phyloP scores from a whole-genome alignment of 2,329 filamentous ascomycete species.

The Sporothrix phasma region DNA sequence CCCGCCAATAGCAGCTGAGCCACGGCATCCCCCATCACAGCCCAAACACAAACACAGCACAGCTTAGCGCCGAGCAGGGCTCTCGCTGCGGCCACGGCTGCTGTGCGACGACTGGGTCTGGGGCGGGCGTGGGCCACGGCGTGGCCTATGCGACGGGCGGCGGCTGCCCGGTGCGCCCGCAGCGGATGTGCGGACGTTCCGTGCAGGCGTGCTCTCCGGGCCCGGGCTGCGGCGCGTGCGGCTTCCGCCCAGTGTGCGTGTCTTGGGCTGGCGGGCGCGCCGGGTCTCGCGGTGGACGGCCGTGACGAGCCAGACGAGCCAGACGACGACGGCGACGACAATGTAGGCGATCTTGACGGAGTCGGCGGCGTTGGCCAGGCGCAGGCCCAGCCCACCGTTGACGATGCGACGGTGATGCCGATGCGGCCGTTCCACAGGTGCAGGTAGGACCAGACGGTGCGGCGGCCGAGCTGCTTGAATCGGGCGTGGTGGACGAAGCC shows the following conservation, averaged over 20 bases:
- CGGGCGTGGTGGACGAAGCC: slow-evolving; percentile 34
- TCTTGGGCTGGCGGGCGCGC: slow-evolving; percentile 12
- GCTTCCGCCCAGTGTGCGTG: too few relatives aligned
- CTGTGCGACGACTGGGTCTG: slow-evolving; percentile 7
- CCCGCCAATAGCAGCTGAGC: too few relatives aligned
- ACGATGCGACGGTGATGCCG: slow-evolving; percentile 32
- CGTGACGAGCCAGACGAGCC: slow-evolving; percentile 29
- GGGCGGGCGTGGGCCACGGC: not conserved
- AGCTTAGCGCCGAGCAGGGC: not conserved
- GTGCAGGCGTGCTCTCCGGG: slow-evolving; percentile 2
- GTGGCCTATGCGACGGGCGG: not conserved
- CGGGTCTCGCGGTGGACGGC: slow-evolving; percentile 27
- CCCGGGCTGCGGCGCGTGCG: not conserved
- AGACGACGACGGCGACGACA: slow-evolving; percentile 30
- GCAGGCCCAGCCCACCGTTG: slow-evolving; percentile 36
- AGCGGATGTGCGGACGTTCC: not conserved
- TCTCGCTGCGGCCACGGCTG: not conserved
- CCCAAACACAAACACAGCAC: not conserved
- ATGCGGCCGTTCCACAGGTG: slow-evolving; percentile 36
- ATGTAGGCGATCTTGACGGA: slow-evolving; percentile 29
- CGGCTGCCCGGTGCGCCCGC: not conserved
- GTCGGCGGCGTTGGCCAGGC: slow-evolving; percentile 26
- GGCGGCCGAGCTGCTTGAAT: slow-evolving; percentile 30
- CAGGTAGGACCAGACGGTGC: slow-evolving; percentile 33
- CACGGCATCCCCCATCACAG: too few relatives aligned